These are phyloP conservation scores for Oryza brachyantha DNA, from an alignment of 176 grass and related monocot genomes.

Conservation along the genomic window DNA sequence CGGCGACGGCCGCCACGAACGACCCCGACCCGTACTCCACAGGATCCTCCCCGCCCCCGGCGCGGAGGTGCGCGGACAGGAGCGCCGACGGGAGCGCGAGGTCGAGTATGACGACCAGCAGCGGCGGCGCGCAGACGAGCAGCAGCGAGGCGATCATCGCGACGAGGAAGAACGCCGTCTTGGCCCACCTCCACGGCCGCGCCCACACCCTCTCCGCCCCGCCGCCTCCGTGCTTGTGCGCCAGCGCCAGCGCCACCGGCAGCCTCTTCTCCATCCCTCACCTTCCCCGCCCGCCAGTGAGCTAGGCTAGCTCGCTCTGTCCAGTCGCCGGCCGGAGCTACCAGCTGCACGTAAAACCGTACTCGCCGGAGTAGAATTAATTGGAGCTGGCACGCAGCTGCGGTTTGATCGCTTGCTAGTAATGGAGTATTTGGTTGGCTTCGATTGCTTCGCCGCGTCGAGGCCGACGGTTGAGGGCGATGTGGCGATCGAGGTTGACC, in stretches of 20 bases:
- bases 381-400: no score
- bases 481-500: constrained; percentile 28
- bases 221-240: constrained; percentile 36
- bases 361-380: no score
- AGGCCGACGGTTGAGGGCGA: constrained; percentile 35
- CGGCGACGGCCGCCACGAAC: neutral
- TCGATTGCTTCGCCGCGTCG: constrained; percentile 59
- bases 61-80: constrained; percentile 21
- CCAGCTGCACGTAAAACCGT: no score
- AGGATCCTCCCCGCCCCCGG: neutral
- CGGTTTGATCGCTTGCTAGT: no score
- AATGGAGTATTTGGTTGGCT: neutral
- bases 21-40: neutral
- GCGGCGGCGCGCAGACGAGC: constrained; percentile 82
- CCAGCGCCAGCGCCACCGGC: constrained; percentile 3
- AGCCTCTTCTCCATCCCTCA: constrained; percentile 49
- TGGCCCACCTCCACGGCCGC: constrained; percentile 78
- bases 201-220: constrained; percentile 27
- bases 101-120: constrained; percentile 79
- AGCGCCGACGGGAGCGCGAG: constrained; percentile 63
- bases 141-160: constrained; percentile 82
- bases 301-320: no score
- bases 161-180: constrained; percentile 77
- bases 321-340: no score
- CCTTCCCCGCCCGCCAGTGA: neutral